phyloP scores from a whole-genome alignment of 192 early-diverging fungal species.

The Backusella mclennaniae region DNA sequence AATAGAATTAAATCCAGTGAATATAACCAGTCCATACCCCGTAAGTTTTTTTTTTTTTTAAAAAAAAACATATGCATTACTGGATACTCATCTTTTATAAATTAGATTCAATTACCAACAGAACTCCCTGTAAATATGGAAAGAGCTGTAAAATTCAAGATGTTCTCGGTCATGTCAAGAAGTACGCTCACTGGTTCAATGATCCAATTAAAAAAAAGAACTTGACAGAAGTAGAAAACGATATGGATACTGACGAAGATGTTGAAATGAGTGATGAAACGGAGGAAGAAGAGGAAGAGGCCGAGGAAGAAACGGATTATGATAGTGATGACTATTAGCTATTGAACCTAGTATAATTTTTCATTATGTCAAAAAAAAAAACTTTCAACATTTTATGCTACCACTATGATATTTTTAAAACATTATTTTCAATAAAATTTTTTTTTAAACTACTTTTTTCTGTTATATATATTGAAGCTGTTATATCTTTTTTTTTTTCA shows the following conservation, averaged over 20 bases:
- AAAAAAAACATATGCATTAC: background rate
- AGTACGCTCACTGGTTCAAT: constrained; percentile 17
- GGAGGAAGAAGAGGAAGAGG: background rate
- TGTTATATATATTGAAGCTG: no score
- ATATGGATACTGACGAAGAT: constrained; percentile 5
- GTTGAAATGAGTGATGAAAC: background rate
- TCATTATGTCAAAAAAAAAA: background rate
- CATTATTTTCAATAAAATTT: background rate
- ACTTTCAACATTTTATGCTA: background rate
- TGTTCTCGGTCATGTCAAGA: background rate
- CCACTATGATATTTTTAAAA: background rate
- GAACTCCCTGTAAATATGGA: constrained; percentile 14
- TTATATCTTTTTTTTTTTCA: background rate
- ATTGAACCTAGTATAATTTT: background rate
- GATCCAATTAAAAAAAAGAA: background rate
- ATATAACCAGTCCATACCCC: background rate
- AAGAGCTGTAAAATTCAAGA: background rate
- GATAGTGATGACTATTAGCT: background rate
- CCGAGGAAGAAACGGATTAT: background rate
- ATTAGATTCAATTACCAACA: background rate
- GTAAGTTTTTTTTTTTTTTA: constrained; percentile 5
- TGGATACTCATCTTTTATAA: background rate
- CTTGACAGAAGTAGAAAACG: background rate
- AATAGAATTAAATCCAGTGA: background rate
- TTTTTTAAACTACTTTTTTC: background rate